Conservation (phyloP, 1,284 basidiomycete species). For the Melampsora americana region DNA sequence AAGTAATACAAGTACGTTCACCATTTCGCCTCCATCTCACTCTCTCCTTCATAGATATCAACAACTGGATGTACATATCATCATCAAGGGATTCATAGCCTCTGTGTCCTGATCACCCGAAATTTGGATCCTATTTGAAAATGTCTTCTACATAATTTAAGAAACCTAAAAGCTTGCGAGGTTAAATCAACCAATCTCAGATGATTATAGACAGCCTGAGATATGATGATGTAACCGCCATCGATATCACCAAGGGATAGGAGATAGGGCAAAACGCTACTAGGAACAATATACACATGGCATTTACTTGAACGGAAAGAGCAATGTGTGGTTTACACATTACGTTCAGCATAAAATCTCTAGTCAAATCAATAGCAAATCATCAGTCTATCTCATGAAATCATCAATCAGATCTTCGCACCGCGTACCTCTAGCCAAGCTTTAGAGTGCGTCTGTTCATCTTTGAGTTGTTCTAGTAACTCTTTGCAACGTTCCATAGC, state of each 20-base stretch:
- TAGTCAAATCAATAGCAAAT: background rate
- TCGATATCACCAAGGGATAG: background rate
- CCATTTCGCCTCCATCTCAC: too few species aligned
- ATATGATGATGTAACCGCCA: background rate
- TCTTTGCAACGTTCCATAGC: conserved; percentile 35
- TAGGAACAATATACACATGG: conserved; percentile 7
- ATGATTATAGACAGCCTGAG: background rate
- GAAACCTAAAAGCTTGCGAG: too few species aligned
- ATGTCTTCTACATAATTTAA: too few species aligned
- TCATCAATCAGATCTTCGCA: background rate
- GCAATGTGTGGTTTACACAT: conserved; percentile 5
- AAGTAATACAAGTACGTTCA: too few species aligned
- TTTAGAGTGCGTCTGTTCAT: conserved; percentile 39
- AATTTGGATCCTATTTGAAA: too few species aligned
- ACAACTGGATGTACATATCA: too few species aligned
- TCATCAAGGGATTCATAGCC: too few species aligned
- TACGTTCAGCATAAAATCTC: conserved; percentile 43
- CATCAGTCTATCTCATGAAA: background rate
- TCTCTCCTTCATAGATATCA: too few species aligned
- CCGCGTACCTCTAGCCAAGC: conserved; percentile 38
- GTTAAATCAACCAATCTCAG: too few species aligned
- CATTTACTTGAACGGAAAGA: conserved; percentile 2
- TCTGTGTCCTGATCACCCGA: too few species aligned
- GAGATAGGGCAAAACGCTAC: background rate
- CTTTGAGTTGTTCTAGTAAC: conserved; percentile 34